phyloP scores from a whole-genome alignment of 768 basidiomycete species.

The Sarcomyxa edulis region DNA sequence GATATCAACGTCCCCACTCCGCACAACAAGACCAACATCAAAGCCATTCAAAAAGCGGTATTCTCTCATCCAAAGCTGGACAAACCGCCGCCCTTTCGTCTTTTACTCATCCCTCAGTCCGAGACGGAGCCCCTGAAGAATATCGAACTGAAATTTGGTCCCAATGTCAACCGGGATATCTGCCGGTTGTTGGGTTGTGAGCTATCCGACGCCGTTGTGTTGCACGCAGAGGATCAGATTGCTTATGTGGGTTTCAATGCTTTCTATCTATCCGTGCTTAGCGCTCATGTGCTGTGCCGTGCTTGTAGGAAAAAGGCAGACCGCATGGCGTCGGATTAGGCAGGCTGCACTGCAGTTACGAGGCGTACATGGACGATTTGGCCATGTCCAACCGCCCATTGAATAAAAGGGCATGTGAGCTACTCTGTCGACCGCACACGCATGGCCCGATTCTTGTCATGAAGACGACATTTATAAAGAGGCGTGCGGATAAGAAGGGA shows the following conservation, averaged over 20 bases:
- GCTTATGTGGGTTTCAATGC: conserved; percentile 10
- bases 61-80: conserved; percentile 14
- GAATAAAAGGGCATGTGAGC: conserved; percentile 12
- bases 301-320: conserved; percentile 8
- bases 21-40: conserved; percentile 5
- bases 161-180: conserved; percentile 8
- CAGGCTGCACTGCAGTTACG: conserved; percentile 15
- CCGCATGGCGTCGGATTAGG: conserved; percentile 14
- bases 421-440: conserved; percentile 9
- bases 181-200: conserved; percentile 8
- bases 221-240: conserved; percentile 15
- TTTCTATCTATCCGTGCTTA: background rate
- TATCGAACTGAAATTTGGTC: conserved; percentile 8
- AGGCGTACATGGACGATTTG: conserved; percentile 13
- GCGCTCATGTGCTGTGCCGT: background rate
- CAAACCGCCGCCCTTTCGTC: conserved; percentile 9
- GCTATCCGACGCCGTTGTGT: conserved; percentile 5
- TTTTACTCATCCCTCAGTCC: conserved; percentile 13
- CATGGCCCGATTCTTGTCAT: conserved; percentile 12
- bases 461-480: conserved; percentile 13
- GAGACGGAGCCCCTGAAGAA: conserved; percentile 10
- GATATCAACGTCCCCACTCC: conserved; percentile 13
- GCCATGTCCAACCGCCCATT: conserved; percentile 11
- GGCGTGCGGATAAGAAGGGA: background rate
- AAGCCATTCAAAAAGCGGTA: conserved; percentile 11